Conservation (phyloP, 352 stramenopile genomes). For the Aphanomyces cochlioides region DNA sequence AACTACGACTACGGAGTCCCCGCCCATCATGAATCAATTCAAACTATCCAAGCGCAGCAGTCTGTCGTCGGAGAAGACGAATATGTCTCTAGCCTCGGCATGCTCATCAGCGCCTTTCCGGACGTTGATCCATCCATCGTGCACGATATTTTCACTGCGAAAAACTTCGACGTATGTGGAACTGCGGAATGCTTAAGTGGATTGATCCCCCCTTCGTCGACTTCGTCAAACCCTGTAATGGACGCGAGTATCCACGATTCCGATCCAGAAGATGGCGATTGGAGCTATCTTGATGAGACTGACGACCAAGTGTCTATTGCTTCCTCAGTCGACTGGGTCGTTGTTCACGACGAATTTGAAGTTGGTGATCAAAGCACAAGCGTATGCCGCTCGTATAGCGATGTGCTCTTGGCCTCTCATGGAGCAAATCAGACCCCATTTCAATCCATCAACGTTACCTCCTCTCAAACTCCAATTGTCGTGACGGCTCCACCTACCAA, state of each 20-base stretch:
- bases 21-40: neutral
- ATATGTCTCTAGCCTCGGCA: slow-evolving; percentile 13
- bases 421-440: slow-evolving; percentile 7
- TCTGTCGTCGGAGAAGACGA: slow-evolving; percentile 5
- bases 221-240: neutral
- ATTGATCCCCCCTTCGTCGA: neutral
- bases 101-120: slow-evolving; percentile 28
- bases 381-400: slow-evolving; percentile 23
- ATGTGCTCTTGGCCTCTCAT: slow-evolving; percentile 18
- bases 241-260: neutral
- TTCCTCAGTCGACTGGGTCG: slow-evolving; percentile 22
- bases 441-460: neutral
- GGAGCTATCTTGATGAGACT: slow-evolving; percentile 23
- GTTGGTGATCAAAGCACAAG: neutral
- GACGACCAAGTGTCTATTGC: slow-evolving; percentile 18
- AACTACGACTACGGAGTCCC: slow-evolving; percentile 24
- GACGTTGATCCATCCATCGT: slow-evolving; percentile 22
- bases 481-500: neutral
- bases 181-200: slow-evolving; percentile 20
- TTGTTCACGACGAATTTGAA: slow-evolving; percentile 26
- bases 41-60: neutral
- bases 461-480: neutral
- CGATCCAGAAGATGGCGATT: slow-evolving; percentile 21
- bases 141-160: slow-evolving; percentile 27
- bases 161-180: slow-evolving; percentile 27